Evolutionary conservation across 805 yeast genomes (phyloP).

Genomic region (Suhomyces kilbournensis): DNA sequence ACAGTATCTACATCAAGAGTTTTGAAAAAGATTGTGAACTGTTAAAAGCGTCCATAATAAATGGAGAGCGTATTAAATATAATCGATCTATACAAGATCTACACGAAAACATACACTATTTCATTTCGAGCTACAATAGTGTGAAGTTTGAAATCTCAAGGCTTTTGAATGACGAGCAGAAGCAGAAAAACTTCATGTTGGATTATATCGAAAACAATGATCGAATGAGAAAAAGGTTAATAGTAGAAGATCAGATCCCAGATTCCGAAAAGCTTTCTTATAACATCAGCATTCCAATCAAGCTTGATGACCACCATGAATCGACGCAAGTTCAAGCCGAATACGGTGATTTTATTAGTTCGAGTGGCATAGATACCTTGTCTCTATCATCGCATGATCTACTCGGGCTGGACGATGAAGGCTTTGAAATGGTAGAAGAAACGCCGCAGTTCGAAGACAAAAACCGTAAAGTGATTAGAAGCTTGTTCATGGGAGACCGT

Average conservation of each 20-base stretch:
- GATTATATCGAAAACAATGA: slow-evolving; percentile 71
- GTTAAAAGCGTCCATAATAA: slow-evolving; percentile 32
- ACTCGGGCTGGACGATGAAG: slow-evolving; percentile 21
- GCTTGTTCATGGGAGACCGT: slow-evolving; percentile 65
- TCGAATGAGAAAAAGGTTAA: slow-evolving; percentile 60
- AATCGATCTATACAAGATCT: slow-evolving; percentile 62
- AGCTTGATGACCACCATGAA: slow-evolving; percentile 15
- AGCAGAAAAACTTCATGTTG: slow-evolving; percentile 41
- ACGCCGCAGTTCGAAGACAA: slow-evolving; percentile 51
- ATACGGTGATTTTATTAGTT: slow-evolving; percentile 8
- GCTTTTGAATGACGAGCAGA: slow-evolving; percentile 20
- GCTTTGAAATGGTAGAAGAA: slow-evolving; percentile 43
- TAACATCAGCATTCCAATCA: slow-evolving; percentile 37
- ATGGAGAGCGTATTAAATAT: slow-evolving; percentile 47
- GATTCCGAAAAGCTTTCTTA: slow-evolving; percentile 44
- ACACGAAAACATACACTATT: slow-evolving; percentile 55
- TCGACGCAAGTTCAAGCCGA: not conserved
- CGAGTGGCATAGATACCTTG: slow-evolving; percentile 26
- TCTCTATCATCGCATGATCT: slow-evolving; percentile 16
- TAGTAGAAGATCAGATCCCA: slow-evolving; percentile 50
- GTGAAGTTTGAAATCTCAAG: slow-evolving; percentile 50
- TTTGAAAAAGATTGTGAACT: slow-evolving; percentile 35
- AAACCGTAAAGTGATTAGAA: slow-evolving; percentile 69
- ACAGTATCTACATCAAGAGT: slow-evolving; percentile 32
- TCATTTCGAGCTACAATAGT: slow-evolving; percentile 45